These are phyloP conservation scores for Auriculariales sp. DNA, from an alignment of 768 basidiomycete species.

Conservation along the genomic window DNA sequence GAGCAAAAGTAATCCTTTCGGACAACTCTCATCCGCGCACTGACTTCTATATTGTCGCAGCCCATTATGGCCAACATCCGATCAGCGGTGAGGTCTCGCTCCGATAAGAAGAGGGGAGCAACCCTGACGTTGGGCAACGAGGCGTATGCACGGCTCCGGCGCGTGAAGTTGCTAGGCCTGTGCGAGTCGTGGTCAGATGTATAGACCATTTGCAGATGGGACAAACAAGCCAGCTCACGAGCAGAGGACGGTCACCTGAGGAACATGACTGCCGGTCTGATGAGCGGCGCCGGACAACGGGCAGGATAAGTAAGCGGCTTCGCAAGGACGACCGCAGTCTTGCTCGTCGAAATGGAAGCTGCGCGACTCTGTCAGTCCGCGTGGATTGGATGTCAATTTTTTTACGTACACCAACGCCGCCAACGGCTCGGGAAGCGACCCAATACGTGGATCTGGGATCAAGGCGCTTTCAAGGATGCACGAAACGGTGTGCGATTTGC, in stretches of 20 bases:
- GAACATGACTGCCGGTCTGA: background rate
- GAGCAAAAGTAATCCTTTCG: no score
- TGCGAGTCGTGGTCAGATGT: background rate
- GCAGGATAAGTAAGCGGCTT: slow-evolving; percentile 5
- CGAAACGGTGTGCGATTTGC: slow-evolving; percentile 61
- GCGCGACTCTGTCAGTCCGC: no score
- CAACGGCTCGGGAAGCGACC: slow-evolving; percentile 37
- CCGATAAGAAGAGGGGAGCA: slow-evolving; percentile 37
- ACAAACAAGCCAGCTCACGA: slow-evolving; percentile 1
- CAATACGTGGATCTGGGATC: slow-evolving; percentile 35
- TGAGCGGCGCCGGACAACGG: background rate
- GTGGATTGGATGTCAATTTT: no score
- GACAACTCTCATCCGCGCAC: no score
- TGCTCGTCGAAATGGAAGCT: slow-evolving; percentile 7
- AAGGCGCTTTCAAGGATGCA: slow-evolving; percentile 58
- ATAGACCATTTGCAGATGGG: background rate
- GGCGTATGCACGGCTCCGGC: slow-evolving; percentile 2
- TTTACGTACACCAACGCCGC: slow-evolving; percentile 34
- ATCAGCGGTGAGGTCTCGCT: slow-evolving; percentile 49
- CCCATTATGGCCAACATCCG: slow-evolving; percentile 69
- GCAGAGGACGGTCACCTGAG: slow-evolving; percentile 4
- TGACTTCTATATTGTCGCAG: slow-evolving; percentile 13
- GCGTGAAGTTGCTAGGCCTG: slow-evolving; percentile 6
- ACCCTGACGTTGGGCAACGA: slow-evolving; percentile 23
- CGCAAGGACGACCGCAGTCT: slow-evolving; percentile 5